A percentile compares a stretch with the other conserved stretches of the same genome.
Conservation (phyloP, 768 basidiomycete genomes). For the Lentinula detonsa region DNA sequence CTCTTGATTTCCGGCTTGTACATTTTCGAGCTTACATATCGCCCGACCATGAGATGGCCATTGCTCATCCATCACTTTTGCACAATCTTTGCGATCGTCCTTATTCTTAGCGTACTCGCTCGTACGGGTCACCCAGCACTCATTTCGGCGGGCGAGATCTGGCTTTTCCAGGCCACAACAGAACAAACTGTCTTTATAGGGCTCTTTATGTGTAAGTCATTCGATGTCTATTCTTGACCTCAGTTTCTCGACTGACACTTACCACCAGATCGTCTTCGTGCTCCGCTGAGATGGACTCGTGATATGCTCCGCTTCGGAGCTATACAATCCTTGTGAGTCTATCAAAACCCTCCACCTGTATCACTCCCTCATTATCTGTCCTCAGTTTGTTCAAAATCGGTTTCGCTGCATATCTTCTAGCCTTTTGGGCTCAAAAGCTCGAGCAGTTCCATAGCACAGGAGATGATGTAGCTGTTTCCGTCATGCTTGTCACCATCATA, state of each 20-base stretch:
- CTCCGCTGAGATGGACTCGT: neutral
- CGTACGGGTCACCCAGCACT: neutral
- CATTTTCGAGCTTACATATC: neutral
- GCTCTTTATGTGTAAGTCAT: neutral
- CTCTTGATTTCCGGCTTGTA: neutral
- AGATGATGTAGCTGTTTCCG: neutral
- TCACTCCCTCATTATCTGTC: neutral
- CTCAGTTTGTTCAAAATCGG: neutral
- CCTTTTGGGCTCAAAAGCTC: neutral
- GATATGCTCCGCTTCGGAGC: neutral
- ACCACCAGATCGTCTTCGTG: neutral
- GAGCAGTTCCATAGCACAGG: neutral
- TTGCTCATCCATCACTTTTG: neutral
- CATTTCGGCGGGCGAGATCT: neutral
- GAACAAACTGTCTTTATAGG: constrained; percentile 1
- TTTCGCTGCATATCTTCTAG: neutral
- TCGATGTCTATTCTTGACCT: neutral
- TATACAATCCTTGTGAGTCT: neutral
- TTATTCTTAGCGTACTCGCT: neutral
- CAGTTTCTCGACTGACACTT: neutral
- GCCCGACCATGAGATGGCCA: neutral
- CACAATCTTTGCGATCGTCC: neutral
- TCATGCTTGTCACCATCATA: neutral
- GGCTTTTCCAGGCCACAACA: constrained; percentile 1
- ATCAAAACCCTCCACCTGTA: no score